Percentiles rank a stretch among this genome's conserved stretches.
Evolutionary conservation across 176 grass and related monocot species (phyloP).

Genomic region (Triticum dicoccoides): DNA sequence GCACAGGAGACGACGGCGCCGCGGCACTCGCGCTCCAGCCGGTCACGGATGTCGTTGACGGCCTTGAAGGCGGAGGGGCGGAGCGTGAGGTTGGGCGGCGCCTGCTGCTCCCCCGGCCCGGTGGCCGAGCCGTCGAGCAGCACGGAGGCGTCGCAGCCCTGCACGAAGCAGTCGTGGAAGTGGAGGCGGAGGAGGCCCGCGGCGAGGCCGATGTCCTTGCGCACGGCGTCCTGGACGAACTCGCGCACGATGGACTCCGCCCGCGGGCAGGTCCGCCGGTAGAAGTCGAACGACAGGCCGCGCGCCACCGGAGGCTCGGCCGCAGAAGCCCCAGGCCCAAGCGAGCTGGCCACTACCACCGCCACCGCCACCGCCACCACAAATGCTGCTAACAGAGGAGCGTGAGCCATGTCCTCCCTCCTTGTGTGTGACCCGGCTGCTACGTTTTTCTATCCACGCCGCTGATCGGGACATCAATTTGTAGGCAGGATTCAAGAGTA

Average conservation of each 20-base stretch:
- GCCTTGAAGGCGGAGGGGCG: slow-evolving; percentile 59
- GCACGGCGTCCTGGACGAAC: slow-evolving; percentile 25
- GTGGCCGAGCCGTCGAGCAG: slow-evolving; percentile 58
- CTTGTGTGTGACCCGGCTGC: too few species aligned
- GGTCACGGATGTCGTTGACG: slow-evolving; percentile 55
- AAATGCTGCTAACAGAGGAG: too few species aligned
- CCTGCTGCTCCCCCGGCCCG: slow-evolving; percentile 56
- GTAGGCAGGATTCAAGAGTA: too few species aligned
- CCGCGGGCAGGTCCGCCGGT: too few species aligned
- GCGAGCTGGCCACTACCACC: too few species aligned
- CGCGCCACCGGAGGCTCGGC: slow-evolving; percentile 1
- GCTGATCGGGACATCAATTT: too few species aligned
- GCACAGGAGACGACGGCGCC: slow-evolving; percentile 26
- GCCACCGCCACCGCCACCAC: too few species aligned
- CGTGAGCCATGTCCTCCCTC: too few species aligned
- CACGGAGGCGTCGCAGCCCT: slow-evolving; percentile 32
- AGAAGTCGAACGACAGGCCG: slow-evolving; percentile 56
- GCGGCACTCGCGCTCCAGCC: slow-evolving; percentile 40
- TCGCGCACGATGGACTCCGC: too few species aligned
- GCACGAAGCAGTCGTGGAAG: slow-evolving; percentile 91
- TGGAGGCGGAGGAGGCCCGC: slow-evolving; percentile 67
- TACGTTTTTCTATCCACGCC: too few species aligned
- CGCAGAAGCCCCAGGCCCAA: too few species aligned
- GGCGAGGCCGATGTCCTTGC: slow-evolving; percentile 49
- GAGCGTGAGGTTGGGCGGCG: slow-evolving; percentile 60